phyloP scores from a whole-genome alignment of 352 stramenopile species.

The Peronospora destructor region DNA sequence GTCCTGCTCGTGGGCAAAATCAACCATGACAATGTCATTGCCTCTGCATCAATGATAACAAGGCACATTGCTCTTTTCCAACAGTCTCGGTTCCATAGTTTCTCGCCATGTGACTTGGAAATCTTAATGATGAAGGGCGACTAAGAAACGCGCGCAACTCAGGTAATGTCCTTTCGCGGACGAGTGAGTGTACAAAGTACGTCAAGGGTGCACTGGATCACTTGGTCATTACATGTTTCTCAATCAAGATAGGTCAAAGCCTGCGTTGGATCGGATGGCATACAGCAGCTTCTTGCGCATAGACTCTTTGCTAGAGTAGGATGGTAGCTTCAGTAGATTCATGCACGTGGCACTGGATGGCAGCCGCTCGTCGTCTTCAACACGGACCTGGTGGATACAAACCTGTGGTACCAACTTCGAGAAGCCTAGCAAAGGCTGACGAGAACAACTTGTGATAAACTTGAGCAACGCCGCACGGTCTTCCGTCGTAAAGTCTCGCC shows the following conservation, averaged over 20 bases:
- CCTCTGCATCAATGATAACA: no score
- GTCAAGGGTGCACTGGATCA: no score
- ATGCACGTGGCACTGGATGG: slow-evolving; percentile 93
- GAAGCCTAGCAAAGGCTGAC: slow-evolving; percentile 93
- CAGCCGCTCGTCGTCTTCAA: slow-evolving; percentile 59
- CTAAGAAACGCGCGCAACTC: slow-evolving; percentile 4
- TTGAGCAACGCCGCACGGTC: slow-evolving; percentile 89
- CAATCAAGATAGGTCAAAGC: slow-evolving; percentile 93
- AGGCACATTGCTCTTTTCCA: neutral
- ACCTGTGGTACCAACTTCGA: slow-evolving; percentile 89
- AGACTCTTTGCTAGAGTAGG: slow-evolving; percentile 92
- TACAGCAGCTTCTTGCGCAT: slow-evolving; percentile 93
- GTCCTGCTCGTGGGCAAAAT: slow-evolving; percentile 13
- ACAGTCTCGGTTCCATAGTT: slow-evolving; percentile 14
- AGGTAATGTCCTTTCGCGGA: neutral
- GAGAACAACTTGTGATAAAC: slow-evolving; percentile 92
- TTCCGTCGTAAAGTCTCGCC: slow-evolving; percentile 63
- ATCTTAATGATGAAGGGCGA: slow-evolving; percentile 17
- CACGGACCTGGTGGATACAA: slow-evolving; percentile 87
- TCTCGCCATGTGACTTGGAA: slow-evolving; percentile 12
- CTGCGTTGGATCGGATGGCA: slow-evolving; percentile 91
- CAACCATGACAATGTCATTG: no score
- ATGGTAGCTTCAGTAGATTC: slow-evolving; percentile 96
- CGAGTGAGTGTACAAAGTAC: slow-evolving; percentile 11
- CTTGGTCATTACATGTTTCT: neutral